Evolutionary conservation across 495 filamentous ascomycete species (phyloP).

Genomic region (Xylaria scruposa): DNA sequence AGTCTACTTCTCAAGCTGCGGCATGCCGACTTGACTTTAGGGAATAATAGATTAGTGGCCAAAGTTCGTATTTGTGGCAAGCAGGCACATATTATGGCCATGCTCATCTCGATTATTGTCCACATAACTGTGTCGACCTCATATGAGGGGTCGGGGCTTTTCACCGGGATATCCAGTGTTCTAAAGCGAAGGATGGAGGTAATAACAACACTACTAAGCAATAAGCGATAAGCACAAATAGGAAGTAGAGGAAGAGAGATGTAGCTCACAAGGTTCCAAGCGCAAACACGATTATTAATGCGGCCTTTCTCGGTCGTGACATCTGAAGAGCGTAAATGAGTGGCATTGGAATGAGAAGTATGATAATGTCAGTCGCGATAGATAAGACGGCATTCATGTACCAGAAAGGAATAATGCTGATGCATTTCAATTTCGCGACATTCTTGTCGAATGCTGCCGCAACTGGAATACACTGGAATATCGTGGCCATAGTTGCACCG

Average conservation of each 20-base stretch:
- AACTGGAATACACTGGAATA: conserved; percentile 64
- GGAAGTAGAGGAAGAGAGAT: background rate
- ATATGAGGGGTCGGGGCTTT: conserved; percentile 36
- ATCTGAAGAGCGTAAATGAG: conserved; percentile 59
- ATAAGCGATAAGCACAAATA: background rate
- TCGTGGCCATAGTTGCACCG: conserved; percentile 40
- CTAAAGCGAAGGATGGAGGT: conserved; percentile 40
- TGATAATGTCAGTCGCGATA: conserved; percentile 61
- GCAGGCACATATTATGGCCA: conserved; percentile 57
- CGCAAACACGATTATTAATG: conserved; percentile 60
- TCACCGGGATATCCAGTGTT: conserved; percentile 40
- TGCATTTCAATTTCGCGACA: conserved; percentile 55
- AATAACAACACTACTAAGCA: conserved; percentile 35
- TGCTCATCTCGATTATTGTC: conserved; percentile 55
- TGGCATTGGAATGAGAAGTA: conserved; percentile 63
- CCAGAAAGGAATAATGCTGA: conserved; percentile 51
- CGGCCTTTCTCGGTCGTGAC: conserved; percentile 57
- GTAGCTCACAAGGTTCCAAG: conserved; percentile 57
- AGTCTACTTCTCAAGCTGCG: background rate
- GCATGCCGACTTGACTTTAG: background rate
- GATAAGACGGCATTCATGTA: conserved; percentile 63
- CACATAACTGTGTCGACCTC: conserved; percentile 53
- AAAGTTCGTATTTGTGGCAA: conserved; percentile 39
- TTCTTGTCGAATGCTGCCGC: conserved; percentile 59
- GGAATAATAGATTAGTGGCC: conserved; percentile 6